phyloP scores from a whole-genome alignment of 345 rosid species.

The Arabis alpina region DNA sequence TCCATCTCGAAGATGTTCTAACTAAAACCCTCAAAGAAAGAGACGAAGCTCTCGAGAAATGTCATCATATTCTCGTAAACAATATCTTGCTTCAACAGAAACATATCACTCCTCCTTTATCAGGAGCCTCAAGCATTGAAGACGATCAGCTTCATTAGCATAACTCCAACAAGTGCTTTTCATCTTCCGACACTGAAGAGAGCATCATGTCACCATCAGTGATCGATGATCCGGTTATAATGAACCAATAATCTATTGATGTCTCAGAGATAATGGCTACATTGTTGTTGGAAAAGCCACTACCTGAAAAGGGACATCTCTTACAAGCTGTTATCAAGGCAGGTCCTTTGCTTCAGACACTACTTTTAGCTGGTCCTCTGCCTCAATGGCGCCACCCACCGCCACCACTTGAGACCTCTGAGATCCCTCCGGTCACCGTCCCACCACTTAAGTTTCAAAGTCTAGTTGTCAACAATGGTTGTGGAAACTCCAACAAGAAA shows the following conservation, averaged over 20 bases:
- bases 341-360: constrained; percentile 89
- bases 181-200: constrained; percentile 85
- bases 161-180: constrained; percentile 66
- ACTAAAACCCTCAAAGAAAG: constrained; percentile 63
- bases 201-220: constrained; percentile 78
- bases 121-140: constrained; percentile 82
- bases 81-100: constrained; percentile 53
- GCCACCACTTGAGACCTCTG: constrained; percentile 82
- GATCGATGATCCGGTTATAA: constrained; percentile 30
- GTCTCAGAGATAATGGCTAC: constrained; percentile 34
- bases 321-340: constrained; percentile 94
- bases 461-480: constrained; percentile 37
- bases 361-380: constrained; percentile 86
- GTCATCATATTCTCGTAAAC: constrained; percentile 57
- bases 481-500: constrained; percentile 59
- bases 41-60: constrained; percentile 74
- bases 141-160: constrained; percentile 55
- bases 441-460: constrained; percentile 49
- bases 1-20: constrained; percentile 59
- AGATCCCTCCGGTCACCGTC: constrained; percentile 85
- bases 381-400: constrained; percentile 99
- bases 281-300: constrained; percentile 57
- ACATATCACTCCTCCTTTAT: constrained; percentile 37
- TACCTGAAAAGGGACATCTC: constrained; percentile 94
- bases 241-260: constrained; percentile 11